Evolutionary conservation across 78 protist species (phyloP).

Genomic region (Dictyostelium citrinum): DNA sequence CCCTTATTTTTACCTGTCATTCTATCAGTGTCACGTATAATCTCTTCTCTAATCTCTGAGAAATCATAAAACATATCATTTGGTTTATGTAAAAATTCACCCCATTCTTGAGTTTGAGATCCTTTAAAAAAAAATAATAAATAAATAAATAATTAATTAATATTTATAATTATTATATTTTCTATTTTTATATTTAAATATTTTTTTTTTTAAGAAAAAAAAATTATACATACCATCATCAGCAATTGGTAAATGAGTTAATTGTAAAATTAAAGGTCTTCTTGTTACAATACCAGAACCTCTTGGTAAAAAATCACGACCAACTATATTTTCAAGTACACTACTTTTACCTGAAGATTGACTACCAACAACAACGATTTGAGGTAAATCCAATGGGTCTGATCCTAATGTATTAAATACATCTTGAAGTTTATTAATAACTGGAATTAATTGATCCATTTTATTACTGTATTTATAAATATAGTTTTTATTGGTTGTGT

Average conservation of each 20-base stretch:
- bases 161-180: background rate
- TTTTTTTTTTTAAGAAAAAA: background rate
- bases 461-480: background rate
- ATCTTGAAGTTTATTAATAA: slow-evolving; percentile 91
- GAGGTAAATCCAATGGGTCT: slow-evolving; percentile 94
- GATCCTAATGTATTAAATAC: slow-evolving; percentile 81
- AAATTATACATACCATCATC: slow-evolving; percentile 72
- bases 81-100: slow-evolving; percentile 93
- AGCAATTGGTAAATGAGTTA: slow-evolving; percentile 81
- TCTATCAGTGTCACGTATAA: slow-evolving; percentile 91
- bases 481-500: background rate
- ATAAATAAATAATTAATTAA: background rate
- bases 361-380: slow-evolving; percentile 98
- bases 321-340: slow-evolving; percentile 96
- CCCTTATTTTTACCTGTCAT: slow-evolving; percentile 91
- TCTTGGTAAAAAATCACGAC: slow-evolving; percentile 91
- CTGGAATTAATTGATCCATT: slow-evolving; percentile 90
- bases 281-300: slow-evolving; percentile 98
- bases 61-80: slow-evolving; percentile 88
- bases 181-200: background rate
- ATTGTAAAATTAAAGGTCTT: slow-evolving; percentile 97
- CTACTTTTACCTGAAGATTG: slow-evolving; percentile 96
- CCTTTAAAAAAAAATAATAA: background rate
- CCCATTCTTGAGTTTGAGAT: slow-evolving; percentile 83
- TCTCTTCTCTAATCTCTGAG: slow-evolving; percentile 87